Conservation (phyloP, 139 green algal genomes). For the Desmodesmus armatus region DNA sequence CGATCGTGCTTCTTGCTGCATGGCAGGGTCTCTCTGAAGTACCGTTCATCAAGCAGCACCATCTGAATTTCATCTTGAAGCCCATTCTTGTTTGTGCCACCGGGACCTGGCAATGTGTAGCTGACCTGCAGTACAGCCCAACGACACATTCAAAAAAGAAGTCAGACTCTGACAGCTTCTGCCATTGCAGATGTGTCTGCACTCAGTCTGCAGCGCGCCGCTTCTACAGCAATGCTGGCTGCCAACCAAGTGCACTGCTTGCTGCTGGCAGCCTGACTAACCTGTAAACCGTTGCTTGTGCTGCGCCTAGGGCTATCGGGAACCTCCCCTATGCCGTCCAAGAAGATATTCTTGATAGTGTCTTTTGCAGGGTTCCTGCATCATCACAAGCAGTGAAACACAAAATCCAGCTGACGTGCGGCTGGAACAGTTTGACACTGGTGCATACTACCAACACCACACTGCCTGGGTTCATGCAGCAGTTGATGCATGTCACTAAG, state of each 20-base stretch:
- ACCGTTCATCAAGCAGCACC: slow-evolving; percentile 77
- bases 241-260: no score
- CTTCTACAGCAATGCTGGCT: no score
- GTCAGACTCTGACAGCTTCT: no score
- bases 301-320: slow-evolving; percentile 50
- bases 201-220: no score
- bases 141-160: no score
- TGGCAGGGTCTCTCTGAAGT: slow-evolving; percentile 72
- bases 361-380: slow-evolving; percentile 64
- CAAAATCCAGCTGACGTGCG: neutral
- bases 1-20: slow-evolving; percentile 56
- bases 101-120: neutral
- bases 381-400: neutral
- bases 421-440: neutral
- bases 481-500: neutral
- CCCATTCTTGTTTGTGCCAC: neutral
- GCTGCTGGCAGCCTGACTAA: no score
- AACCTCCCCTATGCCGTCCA: slow-evolving; percentile 69
- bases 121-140: neutral
- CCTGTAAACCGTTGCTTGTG: slow-evolving; percentile 57
- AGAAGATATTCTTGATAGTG: slow-evolving; percentile 70
- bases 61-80: slow-evolving; percentile 64
- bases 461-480: neutral
- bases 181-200: no score
- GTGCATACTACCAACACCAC: neutral